These are phyloP conservation scores for Euclidium syriacum DNA, from an alignment of 345 rosid species.

Conservation along the genomic window DNA sequence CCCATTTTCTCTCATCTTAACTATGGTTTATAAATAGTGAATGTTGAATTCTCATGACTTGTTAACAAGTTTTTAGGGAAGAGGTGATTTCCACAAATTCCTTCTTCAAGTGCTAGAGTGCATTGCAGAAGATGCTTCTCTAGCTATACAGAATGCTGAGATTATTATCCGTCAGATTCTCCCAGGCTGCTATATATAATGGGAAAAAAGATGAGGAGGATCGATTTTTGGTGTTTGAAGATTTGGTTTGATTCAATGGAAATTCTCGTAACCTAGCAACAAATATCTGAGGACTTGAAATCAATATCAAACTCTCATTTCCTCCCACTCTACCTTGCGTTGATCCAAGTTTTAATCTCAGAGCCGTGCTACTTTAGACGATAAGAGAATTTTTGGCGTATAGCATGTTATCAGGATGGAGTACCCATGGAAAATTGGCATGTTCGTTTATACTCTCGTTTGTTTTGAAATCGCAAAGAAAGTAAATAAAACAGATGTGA, in stretches of 20 bases:
- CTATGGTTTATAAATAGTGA: no score
- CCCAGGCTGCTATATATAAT: conserved; percentile 67
- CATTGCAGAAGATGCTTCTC: conserved; percentile 61
- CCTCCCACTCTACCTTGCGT: conserved; percentile 88
- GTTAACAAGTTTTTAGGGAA: conserved; percentile 48
- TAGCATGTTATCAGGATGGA: no score
- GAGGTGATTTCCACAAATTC: conserved; percentile 91
- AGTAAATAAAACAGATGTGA: no score
- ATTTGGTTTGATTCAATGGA: conserved; percentile 82
- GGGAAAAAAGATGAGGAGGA: conserved; percentile 94
- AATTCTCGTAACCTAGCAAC: conserved; percentile 57
- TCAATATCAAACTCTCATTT: conserved; percentile 73
- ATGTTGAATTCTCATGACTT: neutral
- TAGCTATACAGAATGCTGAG: conserved; percentile 50
- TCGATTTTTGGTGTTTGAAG: conserved; percentile 83
- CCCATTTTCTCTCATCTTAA: no score
- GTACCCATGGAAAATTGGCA: no score
- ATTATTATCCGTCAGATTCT: conserved; percentile 61
- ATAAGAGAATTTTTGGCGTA: no score
- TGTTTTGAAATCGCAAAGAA: no score
- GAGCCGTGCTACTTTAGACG: no score
- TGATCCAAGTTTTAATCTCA: conserved; percentile 94
- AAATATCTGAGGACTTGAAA: conserved; percentile 51
- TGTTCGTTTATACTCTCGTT: no score
- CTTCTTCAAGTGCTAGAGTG: conserved; percentile 81